These are phyloP conservation scores for Phoma sp. DNA, from an alignment of 2,329 filamentous ascomycete species.

Conservation along the genomic window DNA sequence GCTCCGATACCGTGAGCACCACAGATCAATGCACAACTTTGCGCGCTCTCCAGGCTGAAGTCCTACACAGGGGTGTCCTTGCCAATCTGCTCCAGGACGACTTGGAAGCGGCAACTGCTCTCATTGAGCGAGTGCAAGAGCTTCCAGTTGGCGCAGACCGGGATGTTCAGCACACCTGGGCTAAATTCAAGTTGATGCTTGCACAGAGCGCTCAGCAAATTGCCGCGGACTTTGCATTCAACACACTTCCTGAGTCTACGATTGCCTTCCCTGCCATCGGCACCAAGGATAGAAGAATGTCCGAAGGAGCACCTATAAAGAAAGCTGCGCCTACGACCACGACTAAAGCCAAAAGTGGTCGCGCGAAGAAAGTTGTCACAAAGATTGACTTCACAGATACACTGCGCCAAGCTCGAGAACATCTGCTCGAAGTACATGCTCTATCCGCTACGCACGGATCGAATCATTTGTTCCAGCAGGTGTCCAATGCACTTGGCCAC, in stretches of 20 bases:
- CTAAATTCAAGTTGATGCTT: constrained; percentile 71
- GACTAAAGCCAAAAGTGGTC: constrained; percentile 22
- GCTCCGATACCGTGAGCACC: constrained; percentile 20
- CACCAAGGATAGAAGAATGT: constrained; percentile 33
- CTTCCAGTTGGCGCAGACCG: constrained; percentile 48
- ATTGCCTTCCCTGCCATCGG: constrained; percentile 79
- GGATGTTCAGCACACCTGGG: constrained; percentile 60
- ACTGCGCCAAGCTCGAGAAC: constrained; percentile 69
- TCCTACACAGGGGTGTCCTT: constrained; percentile 60
- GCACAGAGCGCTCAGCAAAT: constrained; percentile 75
- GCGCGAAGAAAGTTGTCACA: constrained; percentile 29
- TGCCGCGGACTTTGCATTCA: constrained; percentile 81
- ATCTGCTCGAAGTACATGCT: constrained; percentile 68
- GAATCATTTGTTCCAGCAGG: constrained; percentile 62
- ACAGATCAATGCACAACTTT: constrained; percentile 49
- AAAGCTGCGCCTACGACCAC: constrained; percentile 15
- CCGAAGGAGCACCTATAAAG: constrained; percentile 28
- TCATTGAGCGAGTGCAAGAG: constrained; percentile 35
- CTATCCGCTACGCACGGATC: constrained; percentile 60
- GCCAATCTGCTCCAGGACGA: constrained; percentile 46
- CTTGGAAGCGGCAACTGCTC: constrained; percentile 33
- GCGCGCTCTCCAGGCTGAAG: constrained; percentile 53
- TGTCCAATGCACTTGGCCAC: constrained; percentile 45
- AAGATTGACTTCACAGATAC: constrained; percentile 61
- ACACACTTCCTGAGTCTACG: constrained; percentile 89